Evolutionary conservation across 1,139 yeast species (phyloP).

Genomic region (Yamadazyma sp.): DNA sequence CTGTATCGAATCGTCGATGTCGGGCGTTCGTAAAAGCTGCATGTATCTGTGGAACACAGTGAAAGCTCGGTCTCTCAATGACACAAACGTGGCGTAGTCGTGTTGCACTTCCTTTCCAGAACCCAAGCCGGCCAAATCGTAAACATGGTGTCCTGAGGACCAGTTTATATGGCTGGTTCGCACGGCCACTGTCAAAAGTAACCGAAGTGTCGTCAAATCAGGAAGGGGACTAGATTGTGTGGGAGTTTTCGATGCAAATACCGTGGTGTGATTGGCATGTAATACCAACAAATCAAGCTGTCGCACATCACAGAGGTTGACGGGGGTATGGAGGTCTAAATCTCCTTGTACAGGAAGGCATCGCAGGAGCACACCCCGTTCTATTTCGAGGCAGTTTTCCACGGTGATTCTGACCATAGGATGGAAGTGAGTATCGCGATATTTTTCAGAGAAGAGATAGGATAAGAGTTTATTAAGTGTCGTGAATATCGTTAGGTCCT

Average conservation of each 20-base stretch:
- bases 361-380: slow-evolving; percentile 7
- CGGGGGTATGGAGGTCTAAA: slow-evolving; percentile 8
- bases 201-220: slow-evolving; percentile 24
- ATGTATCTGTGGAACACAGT: slow-evolving; percentile 18
- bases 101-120: slow-evolving; percentile 22
- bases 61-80: slow-evolving; percentile 24
- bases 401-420: background rate
- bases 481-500: too few species aligned
- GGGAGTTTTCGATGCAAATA: background rate
- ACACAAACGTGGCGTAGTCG: slow-evolving; percentile 18
- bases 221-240: slow-evolving; percentile 1
- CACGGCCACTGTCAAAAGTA: slow-evolving; percentile 33
- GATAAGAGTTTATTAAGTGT: background rate
- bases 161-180: slow-evolving; percentile 28
- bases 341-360: slow-evolving; percentile 10
- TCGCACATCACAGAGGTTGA: slow-evolving; percentile 26
- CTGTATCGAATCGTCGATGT: background rate
- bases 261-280: slow-evolving; percentile 20
- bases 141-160: slow-evolving; percentile 21
- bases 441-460: background rate
- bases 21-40: background rate
- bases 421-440: background rate
- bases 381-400: slow-evolving; percentile 4
- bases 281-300: slow-evolving; percentile 33
- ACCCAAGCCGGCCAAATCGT: slow-evolving; percentile 21